A percentile compares a stretch with the other conserved stretches of the same genome.
phyloP scores from a whole-genome alignment of 148 eudicot genomes.

The Arbutus unedo region DNA sequence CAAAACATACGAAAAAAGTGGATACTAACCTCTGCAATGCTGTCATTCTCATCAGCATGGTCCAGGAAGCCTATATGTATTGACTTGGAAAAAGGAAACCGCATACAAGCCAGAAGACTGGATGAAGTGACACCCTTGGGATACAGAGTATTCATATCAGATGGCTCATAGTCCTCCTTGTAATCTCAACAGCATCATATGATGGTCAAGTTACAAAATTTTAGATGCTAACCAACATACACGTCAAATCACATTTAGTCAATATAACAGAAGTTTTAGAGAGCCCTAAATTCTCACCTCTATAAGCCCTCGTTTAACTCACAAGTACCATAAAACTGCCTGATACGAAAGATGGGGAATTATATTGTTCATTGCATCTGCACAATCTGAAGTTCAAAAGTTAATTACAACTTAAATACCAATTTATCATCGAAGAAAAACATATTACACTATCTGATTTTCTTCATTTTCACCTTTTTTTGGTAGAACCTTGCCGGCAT shows the following conservation, averaged over 20 bases:
- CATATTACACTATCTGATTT: background rate
- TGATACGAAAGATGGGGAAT: background rate
- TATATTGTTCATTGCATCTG: background rate
- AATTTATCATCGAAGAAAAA: background rate
- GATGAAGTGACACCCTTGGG: background rate
- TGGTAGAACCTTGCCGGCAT: too few relatives aligned
- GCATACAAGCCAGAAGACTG: background rate
- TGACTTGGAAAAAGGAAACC: too few relatives aligned
- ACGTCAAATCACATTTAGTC: background rate
- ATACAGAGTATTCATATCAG: background rate
- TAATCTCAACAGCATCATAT: background rate
- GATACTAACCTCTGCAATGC: background rate
- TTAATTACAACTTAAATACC: background rate
- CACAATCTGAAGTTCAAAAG: background rate
- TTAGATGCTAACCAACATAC: background rate
- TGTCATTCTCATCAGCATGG: slow-evolving; percentile 1
- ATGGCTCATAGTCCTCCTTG: background rate
- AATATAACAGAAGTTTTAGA: background rate
- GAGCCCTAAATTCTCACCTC: background rate
- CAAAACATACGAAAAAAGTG: background rate
- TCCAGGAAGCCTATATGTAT: background rate
- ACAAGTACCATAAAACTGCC: background rate
- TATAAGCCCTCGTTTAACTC: background rate
- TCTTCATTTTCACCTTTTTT: background rate
- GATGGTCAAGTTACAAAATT: background rate